Conservation (phyloP, 352 stramenopile genomes). For the Pythium coloratum region DNA sequence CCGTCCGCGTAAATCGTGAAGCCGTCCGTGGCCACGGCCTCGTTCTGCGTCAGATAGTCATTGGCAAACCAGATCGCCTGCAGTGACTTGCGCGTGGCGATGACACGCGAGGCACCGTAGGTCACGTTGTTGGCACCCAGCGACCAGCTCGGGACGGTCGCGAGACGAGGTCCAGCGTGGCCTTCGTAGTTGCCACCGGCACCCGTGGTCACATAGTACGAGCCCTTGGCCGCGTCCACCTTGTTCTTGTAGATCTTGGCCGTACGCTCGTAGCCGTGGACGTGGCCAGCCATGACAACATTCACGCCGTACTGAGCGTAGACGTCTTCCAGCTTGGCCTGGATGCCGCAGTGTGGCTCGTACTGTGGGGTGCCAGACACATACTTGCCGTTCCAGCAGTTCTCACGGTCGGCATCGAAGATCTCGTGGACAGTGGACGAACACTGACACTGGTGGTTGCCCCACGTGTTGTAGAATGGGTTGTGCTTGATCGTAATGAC, state of each 20-base stretch:
- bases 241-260: slow-evolving; percentile 57
- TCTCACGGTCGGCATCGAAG: no score
- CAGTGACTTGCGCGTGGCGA: slow-evolving; percentile 45
- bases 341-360: slow-evolving; percentile 48
- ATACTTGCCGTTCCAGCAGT: slow-evolving; percentile 52
- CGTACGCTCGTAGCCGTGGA: slow-evolving; percentile 52
- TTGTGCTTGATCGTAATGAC: no score
- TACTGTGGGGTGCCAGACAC: slow-evolving; percentile 33
- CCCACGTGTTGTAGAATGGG: no score
- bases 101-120: slow-evolving; percentile 47
- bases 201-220: slow-evolving; percentile 52
- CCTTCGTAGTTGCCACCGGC: slow-evolving; percentile 56
- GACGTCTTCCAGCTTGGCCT: slow-evolving; percentile 44
- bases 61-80: slow-evolving; percentile 53
- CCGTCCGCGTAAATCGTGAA: slow-evolving; percentile 53
- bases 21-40: slow-evolving; percentile 40
- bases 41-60: slow-evolving; percentile 30
- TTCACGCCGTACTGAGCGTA: slow-evolving; percentile 45
- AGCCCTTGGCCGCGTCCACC: slow-evolving; percentile 33
- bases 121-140: slow-evolving; percentile 40
- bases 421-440: no score
- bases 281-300: slow-evolving; percentile 46
- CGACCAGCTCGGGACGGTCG: slow-evolving; percentile 41
- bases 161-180: slow-evolving; percentile 38
- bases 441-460: no score